A percentile compares a stretch with the other conserved stretches of the same genome.
phyloP scores from a whole-genome alignment of 805 yeast genomes.

The Monosporozyma solicola region DNA sequence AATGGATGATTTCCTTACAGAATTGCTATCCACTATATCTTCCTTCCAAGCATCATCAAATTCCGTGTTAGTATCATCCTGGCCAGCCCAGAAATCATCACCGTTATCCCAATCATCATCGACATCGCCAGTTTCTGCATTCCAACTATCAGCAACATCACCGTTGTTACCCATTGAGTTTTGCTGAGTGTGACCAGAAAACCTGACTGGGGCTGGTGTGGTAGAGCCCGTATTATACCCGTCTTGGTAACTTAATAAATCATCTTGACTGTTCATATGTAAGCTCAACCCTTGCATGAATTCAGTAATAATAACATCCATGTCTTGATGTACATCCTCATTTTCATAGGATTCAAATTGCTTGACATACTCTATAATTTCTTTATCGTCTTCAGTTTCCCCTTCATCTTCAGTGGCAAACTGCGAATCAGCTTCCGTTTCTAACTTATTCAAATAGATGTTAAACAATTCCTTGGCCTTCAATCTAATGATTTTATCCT shows the following conservation, averaged over 20 bases:
- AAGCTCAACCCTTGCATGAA: slow-evolving; percentile 2
- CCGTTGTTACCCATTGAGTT: not conserved
- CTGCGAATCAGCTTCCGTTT: slow-evolving; percentile 33
- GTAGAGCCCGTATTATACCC: not conserved
- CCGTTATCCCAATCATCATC: not conserved
- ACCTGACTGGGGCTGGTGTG: not conserved
- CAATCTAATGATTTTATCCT: slow-evolving; percentile 54
- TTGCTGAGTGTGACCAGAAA: not conserved
- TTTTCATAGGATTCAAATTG: not conserved
- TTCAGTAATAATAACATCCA: not conserved
- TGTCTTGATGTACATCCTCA: not conserved
- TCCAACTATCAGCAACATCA: not conserved
- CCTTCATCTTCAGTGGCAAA: not conserved
- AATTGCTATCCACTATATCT: not conserved
- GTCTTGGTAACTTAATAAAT: not conserved
- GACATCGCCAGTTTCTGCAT: not conserved
- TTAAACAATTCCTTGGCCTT: slow-evolving; percentile 67
- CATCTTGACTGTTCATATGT: not conserved
- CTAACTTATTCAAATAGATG: slow-evolving; percentile 46
- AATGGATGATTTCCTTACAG: not conserved
- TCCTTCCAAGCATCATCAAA: not conserved
- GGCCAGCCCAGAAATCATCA: not conserved
- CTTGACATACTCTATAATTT: not conserved
- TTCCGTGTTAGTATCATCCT: not conserved
- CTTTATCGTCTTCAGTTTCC: not conserved